phyloP scores from a whole-genome alignment of 2,329 filamentous ascomycete species.

The Didymella lethalis region DNA sequence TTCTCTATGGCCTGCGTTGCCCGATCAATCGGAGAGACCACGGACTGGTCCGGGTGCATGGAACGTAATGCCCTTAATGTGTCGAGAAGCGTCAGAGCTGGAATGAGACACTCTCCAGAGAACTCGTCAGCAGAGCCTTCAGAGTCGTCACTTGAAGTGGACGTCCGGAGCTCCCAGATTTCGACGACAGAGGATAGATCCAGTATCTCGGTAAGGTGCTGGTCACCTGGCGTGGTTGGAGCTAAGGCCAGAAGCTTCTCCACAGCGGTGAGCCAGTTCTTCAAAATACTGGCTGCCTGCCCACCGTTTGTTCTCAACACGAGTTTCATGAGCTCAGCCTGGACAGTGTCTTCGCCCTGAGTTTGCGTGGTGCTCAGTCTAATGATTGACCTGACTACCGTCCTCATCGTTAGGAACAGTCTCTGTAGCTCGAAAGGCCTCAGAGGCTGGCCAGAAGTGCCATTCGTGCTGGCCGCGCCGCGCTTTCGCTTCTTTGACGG shows the following conservation, averaged over 20 bases:
- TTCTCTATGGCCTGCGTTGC: slow-evolving; percentile 42
- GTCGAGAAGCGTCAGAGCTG: slow-evolving; percentile 39
- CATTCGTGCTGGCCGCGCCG: slow-evolving; percentile 27
- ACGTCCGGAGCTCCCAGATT: slow-evolving; percentile 47
- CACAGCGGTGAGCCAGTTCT: slow-evolving; percentile 45
- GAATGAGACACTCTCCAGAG: slow-evolving; percentile 48
- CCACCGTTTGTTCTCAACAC: slow-evolving; percentile 45
- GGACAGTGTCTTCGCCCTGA: slow-evolving; percentile 30
- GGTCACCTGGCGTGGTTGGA: background rate
- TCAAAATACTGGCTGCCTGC: slow-evolving; percentile 48
- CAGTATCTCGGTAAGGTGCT: slow-evolving; percentile 21
- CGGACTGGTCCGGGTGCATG: background rate
- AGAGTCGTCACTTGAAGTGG: slow-evolving; percentile 37
- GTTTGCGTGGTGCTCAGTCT: slow-evolving; percentile 24
- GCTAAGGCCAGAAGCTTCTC: slow-evolving; percentile 24
- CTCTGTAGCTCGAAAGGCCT: slow-evolving; percentile 22
- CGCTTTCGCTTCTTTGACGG: slow-evolving; percentile 50
- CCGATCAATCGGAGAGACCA: slow-evolving; percentile 12
- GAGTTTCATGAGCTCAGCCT: slow-evolving; percentile 48
- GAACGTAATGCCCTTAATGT: slow-evolving; percentile 22
- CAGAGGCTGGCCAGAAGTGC: slow-evolving; percentile 28
- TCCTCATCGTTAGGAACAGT: slow-evolving; percentile 37
- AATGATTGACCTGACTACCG: slow-evolving; percentile 33
- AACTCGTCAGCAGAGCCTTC: slow-evolving; percentile 48
- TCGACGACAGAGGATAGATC: slow-evolving; percentile 38